Percentiles rank a stretch among this genome's conserved stretches.
Evolutionary conservation across 345 rosid genomes (phyloP).

Genomic region (Trapa bicornis): DNA sequence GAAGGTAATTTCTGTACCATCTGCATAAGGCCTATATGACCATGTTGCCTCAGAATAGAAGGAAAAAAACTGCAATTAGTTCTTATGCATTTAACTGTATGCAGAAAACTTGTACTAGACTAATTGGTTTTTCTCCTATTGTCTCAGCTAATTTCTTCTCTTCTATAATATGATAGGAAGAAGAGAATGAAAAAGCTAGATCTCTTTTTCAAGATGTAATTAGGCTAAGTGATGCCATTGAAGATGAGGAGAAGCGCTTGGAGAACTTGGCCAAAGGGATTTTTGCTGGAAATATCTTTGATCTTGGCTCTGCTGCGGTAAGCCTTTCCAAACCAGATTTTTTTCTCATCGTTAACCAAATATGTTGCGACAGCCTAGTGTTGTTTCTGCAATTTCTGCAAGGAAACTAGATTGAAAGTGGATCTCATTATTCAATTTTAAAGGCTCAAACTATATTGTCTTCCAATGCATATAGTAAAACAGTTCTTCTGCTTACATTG

Average conservation of each 20-base stretch:
- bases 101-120: neutral
- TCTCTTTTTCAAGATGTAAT: conserved; percentile 67
- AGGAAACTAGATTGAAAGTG: neutral
- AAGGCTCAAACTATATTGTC: neutral
- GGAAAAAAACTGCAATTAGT: neutral
- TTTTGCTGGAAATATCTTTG: conserved; percentile 96
- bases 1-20: conserved; percentile 34
- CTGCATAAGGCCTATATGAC: neutral
- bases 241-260: conserved; percentile 49
- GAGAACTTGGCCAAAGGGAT: conserved; percentile 78
- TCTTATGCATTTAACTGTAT: neutral
- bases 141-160: neutral
- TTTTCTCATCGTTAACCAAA: neutral
- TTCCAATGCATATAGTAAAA: too few relatives aligned
- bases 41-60: too few relatives aligned
- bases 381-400: neutral
- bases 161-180: conserved; percentile 38
- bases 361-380: neutral
- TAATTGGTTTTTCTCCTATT: neutral
- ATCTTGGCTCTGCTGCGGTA: conserved; percentile 56
- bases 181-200: conserved; percentile 97
- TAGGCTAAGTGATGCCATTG: conserved; percentile 56
- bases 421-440: neutral
- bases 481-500: neutral
- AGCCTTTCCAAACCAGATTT: neutral